These are phyloP conservation scores for Mycena rebaudengoi DNA, from an alignment of 768 basidiomycete species.

Conservation along the genomic window DNA sequence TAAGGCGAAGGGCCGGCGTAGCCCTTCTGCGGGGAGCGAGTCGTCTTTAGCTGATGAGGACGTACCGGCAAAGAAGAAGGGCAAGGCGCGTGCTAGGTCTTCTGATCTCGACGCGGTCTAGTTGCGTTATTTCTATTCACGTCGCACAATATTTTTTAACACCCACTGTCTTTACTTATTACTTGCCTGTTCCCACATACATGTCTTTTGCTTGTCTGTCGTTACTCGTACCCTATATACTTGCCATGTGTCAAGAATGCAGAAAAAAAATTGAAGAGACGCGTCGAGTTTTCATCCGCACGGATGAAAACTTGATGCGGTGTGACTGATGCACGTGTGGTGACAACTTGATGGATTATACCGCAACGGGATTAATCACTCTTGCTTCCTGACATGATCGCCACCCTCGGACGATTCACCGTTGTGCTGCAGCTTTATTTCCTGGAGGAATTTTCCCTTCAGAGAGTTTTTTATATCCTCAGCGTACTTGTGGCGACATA, in stretches of 20 bases:
- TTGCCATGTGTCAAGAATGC: background rate
- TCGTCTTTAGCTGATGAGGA: background rate
- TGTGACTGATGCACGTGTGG: too few relatives aligned
- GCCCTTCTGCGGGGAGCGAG: background rate
- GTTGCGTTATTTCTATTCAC: background rate
- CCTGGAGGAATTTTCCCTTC: background rate
- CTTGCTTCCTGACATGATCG: background rate
- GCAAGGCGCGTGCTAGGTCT: background rate
- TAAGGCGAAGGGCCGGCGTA: background rate
- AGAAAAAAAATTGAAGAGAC: background rate
- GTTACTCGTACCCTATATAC: background rate
- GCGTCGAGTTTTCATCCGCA: too few relatives aligned
- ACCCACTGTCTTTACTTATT: background rate
- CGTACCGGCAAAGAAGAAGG: background rate
- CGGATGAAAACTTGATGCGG: too few relatives aligned
- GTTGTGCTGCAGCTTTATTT: constrained; percentile 18
- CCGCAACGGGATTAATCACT: background rate
- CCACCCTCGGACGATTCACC: constrained; percentile 11
- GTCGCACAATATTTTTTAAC: background rate
- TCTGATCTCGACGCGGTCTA: background rate
- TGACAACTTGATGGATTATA: background rate
- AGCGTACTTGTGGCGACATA: constrained; percentile 9
- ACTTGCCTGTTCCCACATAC: background rate
- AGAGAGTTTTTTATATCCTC: constrained; percentile 18
- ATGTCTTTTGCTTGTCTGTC: background rate